Evolutionary conservation across 1,284 basidiomycete genomes (phyloP).

Genomic region (Irpex rosettiformis): DNA sequence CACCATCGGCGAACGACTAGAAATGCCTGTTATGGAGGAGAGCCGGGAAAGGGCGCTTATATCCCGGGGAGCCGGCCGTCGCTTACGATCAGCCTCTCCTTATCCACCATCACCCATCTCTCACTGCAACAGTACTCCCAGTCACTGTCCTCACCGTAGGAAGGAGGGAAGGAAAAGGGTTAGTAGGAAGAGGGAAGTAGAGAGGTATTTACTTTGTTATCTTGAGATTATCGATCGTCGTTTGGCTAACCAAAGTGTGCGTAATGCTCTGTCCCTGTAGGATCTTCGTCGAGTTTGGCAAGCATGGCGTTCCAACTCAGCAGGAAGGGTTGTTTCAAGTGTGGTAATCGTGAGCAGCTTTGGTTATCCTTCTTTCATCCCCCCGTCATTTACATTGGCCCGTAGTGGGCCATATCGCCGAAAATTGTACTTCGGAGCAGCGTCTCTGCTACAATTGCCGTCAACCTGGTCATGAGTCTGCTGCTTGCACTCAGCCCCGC

Average conservation of each 20-base stretch:
- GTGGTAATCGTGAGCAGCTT: constrained; percentile 67
- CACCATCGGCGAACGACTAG: not conserved
- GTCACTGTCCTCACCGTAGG: constrained; percentile 37
- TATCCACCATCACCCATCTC: constrained; percentile 33
- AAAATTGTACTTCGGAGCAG: constrained; percentile 82
- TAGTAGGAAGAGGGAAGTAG: constrained; percentile 44
- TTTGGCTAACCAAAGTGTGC: not conserved
- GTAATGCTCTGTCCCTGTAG: constrained; percentile 12
- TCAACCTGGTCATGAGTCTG: constrained; percentile 87
- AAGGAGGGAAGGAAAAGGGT: constrained; percentile 42
- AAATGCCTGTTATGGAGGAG: not conserved
- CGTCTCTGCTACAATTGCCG: constrained; percentile 92
- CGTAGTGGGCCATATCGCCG: constrained; percentile 86
- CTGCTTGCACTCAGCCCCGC: constrained; percentile 81
- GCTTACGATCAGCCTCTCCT: constrained; percentile 13
- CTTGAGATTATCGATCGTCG: not conserved
- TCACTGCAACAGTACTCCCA: constrained; percentile 32
- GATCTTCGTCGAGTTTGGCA: constrained; percentile 25
- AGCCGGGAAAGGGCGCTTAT: not conserved
- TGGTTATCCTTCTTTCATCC: constrained; percentile 11
- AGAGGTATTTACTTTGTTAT: constrained; percentile 22
- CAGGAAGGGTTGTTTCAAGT: constrained; percentile 86
- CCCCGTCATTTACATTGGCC: constrained; percentile 18
- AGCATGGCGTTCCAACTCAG: constrained; percentile 76
- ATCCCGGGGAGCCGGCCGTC: not conserved